Base-by-base conservation (phyloP, 371 early-diverging fungal genomes). In the Umbelopsis sp. region DNA sequence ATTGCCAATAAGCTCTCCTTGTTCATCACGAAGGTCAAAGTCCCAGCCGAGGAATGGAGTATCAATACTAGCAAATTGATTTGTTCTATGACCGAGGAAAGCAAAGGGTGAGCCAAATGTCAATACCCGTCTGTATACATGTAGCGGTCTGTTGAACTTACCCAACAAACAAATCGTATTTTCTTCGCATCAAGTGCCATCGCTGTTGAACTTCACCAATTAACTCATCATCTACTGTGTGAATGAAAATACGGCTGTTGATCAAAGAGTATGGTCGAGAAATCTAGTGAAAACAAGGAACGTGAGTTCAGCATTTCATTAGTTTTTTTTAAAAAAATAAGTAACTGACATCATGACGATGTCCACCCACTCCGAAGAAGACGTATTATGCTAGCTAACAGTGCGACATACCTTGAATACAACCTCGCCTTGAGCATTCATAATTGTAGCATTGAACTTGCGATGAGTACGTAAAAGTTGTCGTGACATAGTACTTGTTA, bases 131-230 rank as follows among this genome's bases (percentile, higher is more conserved):
- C 51, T 50, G 20, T 22, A 29, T 20, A 41, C 2, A 10, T 41
- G 41, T 3, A 7, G 12, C 7, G 41, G 7, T 29, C 29, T 1
- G 41, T 41, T 41, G 1, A 41, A 53, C 65, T 63, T 76, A 78
- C 78, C 80, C 78, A 2, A 86, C 77, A 77, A 94, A 95, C 22
- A 96, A 72, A 65, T 96, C 92, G 76, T 95, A 96, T 66, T 90
- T 85, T 68, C 96, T 77, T 38, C 93, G 82, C 80, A 91, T 80
- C n/a, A 89, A 76, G 71, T 96, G 93, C 96, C 97, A 96, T 50
- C 88, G 85, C 69, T 95, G 95, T 50, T 94, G 92, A n/a, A 94
- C 93, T 76, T 93, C 92, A 10, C 97, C 96, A 37, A 96, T 91
- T 5, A 88, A 57, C 10, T 83, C 78, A 64, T 89, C 90, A 32